Evolutionary conservation across 352 stramenopile genomes (phyloP), one percentile per base, ranked within the genome.

Genomic region (Thalassiosira mediterranea): DNA sequence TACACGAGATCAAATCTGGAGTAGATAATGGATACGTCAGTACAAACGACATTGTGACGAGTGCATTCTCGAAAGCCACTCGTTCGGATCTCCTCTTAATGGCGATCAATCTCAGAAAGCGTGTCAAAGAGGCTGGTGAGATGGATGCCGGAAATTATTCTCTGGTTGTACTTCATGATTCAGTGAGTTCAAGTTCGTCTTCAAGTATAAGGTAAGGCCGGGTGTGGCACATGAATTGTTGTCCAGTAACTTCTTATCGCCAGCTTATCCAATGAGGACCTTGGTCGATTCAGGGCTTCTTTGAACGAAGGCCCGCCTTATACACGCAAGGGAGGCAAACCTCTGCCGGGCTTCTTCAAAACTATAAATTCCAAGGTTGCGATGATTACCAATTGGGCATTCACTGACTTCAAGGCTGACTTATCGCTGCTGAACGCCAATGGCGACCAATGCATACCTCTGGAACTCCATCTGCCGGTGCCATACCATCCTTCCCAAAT

Each of bases 331-430:
- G 29, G 25, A 53, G 34, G 40, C 46, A 62, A 42, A 48, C 19
- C 47, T 8, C 21, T 72, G 25, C 63, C 51, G n/a, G 63, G 63
- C 3, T 64, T 72, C 31, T 65, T 72, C 28, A 54, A 65, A 52
- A 62, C 53, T 3, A 13, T 65, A 31, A 26, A 19, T n/a, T 53
- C 13, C 7, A 62, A 64, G 15, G 49, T 72, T 37, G 28, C 29
- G 26, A 42, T 65, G 51, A 72, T 72, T 4, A 72, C 63, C 1
- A 72, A 72, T 38, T 72, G 63, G 63, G 53, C 63, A 8, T 56
- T 56, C 26, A 13, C 47, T 40, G 19, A 25, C 47, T 56, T 56
- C 26, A 56, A 73, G 15, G 64, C 64, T 46, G 56, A 73, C 47
- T 17, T 73, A n/a, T 65, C 42, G 13, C 53, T 73, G 2, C 34